Conservation (phyloP, 768 basidiomycete genomes). For the Psilocybe tampanensis region DNA sequence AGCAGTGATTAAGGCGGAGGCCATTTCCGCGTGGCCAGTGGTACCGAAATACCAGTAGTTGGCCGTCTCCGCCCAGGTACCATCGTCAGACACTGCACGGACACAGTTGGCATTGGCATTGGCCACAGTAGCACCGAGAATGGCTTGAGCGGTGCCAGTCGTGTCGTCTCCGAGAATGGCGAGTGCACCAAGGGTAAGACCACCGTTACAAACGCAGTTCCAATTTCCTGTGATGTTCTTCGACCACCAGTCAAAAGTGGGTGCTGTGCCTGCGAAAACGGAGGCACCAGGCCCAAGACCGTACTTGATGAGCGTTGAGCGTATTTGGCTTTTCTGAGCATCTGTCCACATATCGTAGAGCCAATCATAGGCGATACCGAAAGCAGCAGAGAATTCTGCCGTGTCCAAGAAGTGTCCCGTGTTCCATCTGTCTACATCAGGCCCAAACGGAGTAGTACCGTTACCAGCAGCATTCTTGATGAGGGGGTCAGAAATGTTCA, state of each 20-base stretch:
- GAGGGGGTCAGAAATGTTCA: not conserved
- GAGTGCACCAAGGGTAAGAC: slow-evolving; percentile 85
- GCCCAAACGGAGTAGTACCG: slow-evolving; percentile 65
- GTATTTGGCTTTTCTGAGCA: slow-evolving; percentile 71
- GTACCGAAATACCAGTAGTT: slow-evolving; percentile 98
- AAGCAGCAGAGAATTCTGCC: slow-evolving; percentile 89
- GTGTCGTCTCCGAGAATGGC: slow-evolving; percentile 87
- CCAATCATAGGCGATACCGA: slow-evolving; percentile 96
- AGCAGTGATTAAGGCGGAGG: slow-evolving; percentile 78
- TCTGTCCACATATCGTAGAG: slow-evolving; percentile 81
- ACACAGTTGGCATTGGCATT: slow-evolving; percentile 84
- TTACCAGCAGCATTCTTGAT: slow-evolving; percentile 76
- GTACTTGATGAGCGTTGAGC: slow-evolving; percentile 71
- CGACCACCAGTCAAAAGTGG: slow-evolving; percentile 78
- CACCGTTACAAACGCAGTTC: slow-evolving; percentile 97
- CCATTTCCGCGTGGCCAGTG: slow-evolving; percentile 89
- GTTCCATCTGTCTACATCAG: slow-evolving; percentile 78
- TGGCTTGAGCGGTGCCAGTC: slow-evolving; percentile 65
- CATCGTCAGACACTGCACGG: slow-evolving; percentile 62
- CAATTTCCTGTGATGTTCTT: slow-evolving; percentile 82
- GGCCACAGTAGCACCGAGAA: slow-evolving; percentile 68
- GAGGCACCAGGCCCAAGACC: slow-evolving; percentile 71
- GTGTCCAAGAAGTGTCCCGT: slow-evolving; percentile 87
- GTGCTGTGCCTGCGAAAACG: slow-evolving; percentile 42
- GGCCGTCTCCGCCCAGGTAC: slow-evolving; percentile 91